Evolutionary conservation across 306 rosid species (phyloP).

Genomic region (Quercus berberidifolia): DNA sequence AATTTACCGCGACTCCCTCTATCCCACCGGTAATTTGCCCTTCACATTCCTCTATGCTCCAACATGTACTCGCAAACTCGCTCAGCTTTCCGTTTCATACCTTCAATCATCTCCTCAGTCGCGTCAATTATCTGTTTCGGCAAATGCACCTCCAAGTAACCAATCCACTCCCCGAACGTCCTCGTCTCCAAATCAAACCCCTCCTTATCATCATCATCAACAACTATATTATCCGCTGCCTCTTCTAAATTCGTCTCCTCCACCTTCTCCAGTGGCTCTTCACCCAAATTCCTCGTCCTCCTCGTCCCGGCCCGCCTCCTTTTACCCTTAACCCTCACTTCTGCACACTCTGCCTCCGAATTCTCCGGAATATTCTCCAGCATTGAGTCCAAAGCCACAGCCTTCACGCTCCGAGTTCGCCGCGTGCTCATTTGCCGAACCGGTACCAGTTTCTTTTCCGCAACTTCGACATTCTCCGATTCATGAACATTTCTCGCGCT

Average conservation of each 20-base stretch:
- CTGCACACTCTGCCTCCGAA: slow-evolving; percentile 19
- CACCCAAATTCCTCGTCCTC: slow-evolving; percentile 28
- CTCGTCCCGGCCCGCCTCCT: slow-evolving; percentile 22
- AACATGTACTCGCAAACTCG: slow-evolving; percentile 45
- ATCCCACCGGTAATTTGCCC: slow-evolving; percentile 16
- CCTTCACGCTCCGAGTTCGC: slow-evolving; percentile 22
- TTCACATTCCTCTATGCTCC: slow-evolving; percentile 31
- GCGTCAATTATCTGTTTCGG: slow-evolving; percentile 54
- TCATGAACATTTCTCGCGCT: background rate
- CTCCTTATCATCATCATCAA: background rate
- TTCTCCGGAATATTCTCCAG: slow-evolving; percentile 19
- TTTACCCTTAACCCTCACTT: slow-evolving; percentile 32
- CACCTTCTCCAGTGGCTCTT: slow-evolving; percentile 3
- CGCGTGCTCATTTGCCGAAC: background rate
- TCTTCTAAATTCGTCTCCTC: slow-evolving; percentile 5
- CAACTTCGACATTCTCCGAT: background rate
- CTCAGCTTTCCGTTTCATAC: slow-evolving; percentile 50
- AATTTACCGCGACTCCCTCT: background rate
- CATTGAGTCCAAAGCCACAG: background rate
- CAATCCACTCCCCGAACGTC: slow-evolving; percentile 75
- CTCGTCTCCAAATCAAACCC: slow-evolving; percentile 56
- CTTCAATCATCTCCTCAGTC: slow-evolving; percentile 56
- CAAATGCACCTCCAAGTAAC: slow-evolving; percentile 58
- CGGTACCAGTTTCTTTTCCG: background rate
- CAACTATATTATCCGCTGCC: background rate